Evolutionary conservation across 164 flowering plant species (phyloP).

Genomic region (Cinnamomum micranthum): DNA sequence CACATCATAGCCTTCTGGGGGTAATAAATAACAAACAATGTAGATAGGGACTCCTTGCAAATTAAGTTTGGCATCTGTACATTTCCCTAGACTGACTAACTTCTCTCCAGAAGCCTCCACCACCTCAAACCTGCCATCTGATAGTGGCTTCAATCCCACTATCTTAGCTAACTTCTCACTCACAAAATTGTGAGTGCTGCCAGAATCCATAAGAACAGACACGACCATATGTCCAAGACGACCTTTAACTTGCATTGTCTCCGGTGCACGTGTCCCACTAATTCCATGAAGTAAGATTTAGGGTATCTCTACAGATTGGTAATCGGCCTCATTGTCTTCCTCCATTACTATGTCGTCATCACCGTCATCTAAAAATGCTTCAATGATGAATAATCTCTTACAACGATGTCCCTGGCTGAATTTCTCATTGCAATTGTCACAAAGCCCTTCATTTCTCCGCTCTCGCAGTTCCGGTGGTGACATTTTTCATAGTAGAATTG

Average conservation of each 20-base stretch:
- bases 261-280: neutral
- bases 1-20: too few species aligned
- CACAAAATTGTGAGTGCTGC: neutral
- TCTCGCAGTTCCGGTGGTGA: neutral
- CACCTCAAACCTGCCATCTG: neutral
- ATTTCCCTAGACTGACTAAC: neutral
- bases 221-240: neutral
- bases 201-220: neutral
- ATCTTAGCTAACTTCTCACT: neutral
- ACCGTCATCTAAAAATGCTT: neutral
- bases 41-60: neutral
- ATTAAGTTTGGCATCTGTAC: neutral
- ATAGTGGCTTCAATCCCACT: neutral
- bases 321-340: neutral
- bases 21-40: neutral
- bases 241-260: neutral
- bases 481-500: neutral
- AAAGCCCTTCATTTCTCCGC: neutral
- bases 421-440: constrained; percentile 1
- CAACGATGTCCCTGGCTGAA: neutral
- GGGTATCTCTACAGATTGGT: neutral
- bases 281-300: neutral
- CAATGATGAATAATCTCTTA: neutral
- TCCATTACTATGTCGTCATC: neutral
- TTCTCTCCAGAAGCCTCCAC: neutral